Evolutionary conservation across 352 stramenopile genomes (phyloP).

Genomic region (Phytopythium oedochilum): DNA sequence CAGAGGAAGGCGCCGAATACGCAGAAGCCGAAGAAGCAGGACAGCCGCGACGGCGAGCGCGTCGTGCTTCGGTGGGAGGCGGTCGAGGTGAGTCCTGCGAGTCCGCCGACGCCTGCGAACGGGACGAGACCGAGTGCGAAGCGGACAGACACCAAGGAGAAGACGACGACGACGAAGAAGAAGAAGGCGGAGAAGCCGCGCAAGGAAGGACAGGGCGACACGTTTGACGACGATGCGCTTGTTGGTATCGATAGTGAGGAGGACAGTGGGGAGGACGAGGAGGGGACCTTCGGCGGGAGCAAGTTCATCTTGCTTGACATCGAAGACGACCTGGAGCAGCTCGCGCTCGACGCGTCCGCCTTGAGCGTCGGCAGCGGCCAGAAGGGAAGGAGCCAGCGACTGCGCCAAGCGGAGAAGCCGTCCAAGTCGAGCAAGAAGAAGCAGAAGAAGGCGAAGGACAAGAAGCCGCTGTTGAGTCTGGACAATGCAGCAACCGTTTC

Average conservation of each 20-base stretch:
- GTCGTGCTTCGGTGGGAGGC: conserved; percentile 2
- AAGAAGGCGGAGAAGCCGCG: conserved; percentile 5
- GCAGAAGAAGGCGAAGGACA: conserved; percentile 6
- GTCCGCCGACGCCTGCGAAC: not conserved
- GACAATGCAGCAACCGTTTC: conserved; percentile 12
- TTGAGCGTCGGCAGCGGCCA: conserved; percentile 1
- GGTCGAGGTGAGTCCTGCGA: not conserved
- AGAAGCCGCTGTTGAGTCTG: conserved; percentile 3
- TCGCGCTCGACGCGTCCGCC: conserved; percentile 22
- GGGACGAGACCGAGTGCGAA: not conserved
- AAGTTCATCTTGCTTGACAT: conserved; percentile 39
- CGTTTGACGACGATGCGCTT: conserved; percentile 16
- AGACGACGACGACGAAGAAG: not conserved
- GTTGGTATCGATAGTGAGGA: conserved; percentile 21
- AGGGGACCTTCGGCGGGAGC: conserved; percentile 12
- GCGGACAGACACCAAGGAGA: not conserved
- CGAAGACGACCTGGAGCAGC: conserved; percentile 35
- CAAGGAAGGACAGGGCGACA: conserved; percentile 23
- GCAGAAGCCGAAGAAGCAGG: not conserved
- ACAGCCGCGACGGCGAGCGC: not conserved
- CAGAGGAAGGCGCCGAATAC: conserved; percentile 10
- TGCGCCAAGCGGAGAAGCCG: not conserved
- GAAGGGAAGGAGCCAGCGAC: not conserved
- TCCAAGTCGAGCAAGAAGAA: conserved; percentile 14
- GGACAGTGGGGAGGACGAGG: conserved; percentile 12